Evolutionary conservation across 2,329 filamentous ascomycete genomes (phyloP).

Genomic region (Nemania sp.): DNA sequence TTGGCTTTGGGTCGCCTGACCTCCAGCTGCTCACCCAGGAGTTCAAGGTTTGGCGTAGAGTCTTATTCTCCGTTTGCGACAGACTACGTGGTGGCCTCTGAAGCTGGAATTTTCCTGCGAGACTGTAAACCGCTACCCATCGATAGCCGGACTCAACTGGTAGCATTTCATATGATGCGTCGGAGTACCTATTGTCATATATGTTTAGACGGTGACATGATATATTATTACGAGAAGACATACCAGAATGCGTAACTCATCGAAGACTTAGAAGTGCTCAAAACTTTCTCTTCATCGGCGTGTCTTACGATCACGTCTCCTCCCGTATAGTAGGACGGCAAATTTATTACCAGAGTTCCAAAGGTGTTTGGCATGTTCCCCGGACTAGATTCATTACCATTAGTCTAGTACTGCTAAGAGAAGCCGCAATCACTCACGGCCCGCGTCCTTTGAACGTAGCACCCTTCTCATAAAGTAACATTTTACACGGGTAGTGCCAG

Average conservation of each 20-base stretch:
- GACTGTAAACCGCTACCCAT: slow-evolving; percentile 65
- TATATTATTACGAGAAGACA: neutral
- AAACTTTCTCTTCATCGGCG: slow-evolving; percentile 46
- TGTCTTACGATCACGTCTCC: slow-evolving; percentile 59
- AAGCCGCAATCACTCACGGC: slow-evolving; percentile 49
- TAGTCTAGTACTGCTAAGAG: neutral
- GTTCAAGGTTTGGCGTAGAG: slow-evolving; percentile 42
- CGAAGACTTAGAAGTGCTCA: neutral
- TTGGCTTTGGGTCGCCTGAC: slow-evolving; percentile 10
- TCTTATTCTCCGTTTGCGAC: slow-evolving; percentile 15
- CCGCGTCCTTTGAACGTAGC: slow-evolving; percentile 62
- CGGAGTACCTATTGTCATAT: slow-evolving; percentile 59
- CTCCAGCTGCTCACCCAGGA: slow-evolving; percentile 44
- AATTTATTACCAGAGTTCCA: slow-evolving; percentile 61
- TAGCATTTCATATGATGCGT: slow-evolving; percentile 64
- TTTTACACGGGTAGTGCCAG: slow-evolving; percentile 58
- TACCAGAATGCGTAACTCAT: slow-evolving; percentile 18
- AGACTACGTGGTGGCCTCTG: slow-evolving; percentile 16
- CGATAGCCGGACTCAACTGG: slow-evolving; percentile 61
- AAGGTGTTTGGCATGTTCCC: slow-evolving; percentile 63
- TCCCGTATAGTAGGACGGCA: slow-evolving; percentile 62
- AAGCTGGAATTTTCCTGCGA: slow-evolving; percentile 49
- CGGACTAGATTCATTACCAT: slow-evolving; percentile 47
- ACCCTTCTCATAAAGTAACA: slow-evolving; percentile 63
- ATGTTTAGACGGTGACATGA: neutral